Base-by-base conservation (phyloP, 176 grass and related monocot species). In the Musa beccarii region DNA sequence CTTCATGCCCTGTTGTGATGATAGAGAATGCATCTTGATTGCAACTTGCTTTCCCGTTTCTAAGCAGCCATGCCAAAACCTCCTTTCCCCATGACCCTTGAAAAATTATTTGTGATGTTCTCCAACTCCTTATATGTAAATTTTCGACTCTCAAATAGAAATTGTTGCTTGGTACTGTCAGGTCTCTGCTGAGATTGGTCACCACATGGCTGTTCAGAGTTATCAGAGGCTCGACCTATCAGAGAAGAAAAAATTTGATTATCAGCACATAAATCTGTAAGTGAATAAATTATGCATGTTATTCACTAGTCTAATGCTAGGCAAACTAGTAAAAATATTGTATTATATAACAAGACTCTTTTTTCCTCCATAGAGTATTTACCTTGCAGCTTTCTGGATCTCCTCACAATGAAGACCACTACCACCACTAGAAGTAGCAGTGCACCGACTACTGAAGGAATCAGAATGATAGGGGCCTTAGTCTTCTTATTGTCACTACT, bases 361-460 rank as follows among this genome's bases (percentile, higher is more conserved):
- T 43, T 43, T 43, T 43, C 34, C 34, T 43, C 34, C 6, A 6
- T 6, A 43, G 4, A 43, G 34, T 6, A 43, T 43, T 53, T 81
- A 75, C 79, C 79, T 67, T 10, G 22, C 24, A 49, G 3, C 52
- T 61, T 80, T 66, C 29, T 76, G 8, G 62, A 10, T 54, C 66
- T 80, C 65, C 49, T 54, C 6, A 21, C 16, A 51, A 56, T 72
- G 15, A 78, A 6, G 10, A 67, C 52, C 21, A 34, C 11, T 29
- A 68, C 16, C 49, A n/a, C n/a, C 20, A 67, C 55, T 10, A 66
- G 10, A 51, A 81, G 12, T 55, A 81, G 49, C 24, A 75, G 24
- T 1, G 43, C 71, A 7, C 14, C 17, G 28, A 64, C 26, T 17
- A 53, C 79, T 53, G 49, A 9, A 61, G 63, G 23, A 75, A 59